Base-by-base conservation (phyloP, 2,329 filamentous ascomycete genomes). In the Plectosphaerella sp. region DNA sequence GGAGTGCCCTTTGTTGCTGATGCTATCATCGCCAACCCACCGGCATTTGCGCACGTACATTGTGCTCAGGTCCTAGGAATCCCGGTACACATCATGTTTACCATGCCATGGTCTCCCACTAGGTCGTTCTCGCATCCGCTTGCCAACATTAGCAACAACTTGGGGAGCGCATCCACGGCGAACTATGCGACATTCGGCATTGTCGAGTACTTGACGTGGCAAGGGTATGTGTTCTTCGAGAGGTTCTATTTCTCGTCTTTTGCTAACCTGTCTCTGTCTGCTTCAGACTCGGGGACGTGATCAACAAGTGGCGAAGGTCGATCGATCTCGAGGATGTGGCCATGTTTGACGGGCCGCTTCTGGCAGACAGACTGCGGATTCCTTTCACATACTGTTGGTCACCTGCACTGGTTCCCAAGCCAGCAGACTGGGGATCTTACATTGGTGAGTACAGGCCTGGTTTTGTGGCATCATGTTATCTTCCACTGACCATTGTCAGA, bases 321-420 rank as follows among this genome's bases (percentile, higher is more conserved):
- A 43, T 43, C 41, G 41, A 43, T 20, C 41, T 43, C 8, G 41
- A 43, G 18, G 41, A 43, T 9, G 16, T 43, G n/a, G 41, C 41
- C 41, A 43, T 43, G 41, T 43, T 43, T 50, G 88, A 84, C 72
- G 88, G 85, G 1, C 87, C 87, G 7, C 83, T 83, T 18, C 80
- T 91, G 69, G 69, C 88, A 1, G 80, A 82, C 49, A 80, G 85
- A 9, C 67, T 92, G 18, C 76, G 76, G 43, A 77, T 92, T 5
- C 88, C 88, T 0, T 86, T 86, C 54, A 90, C 88, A 0, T 93
- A 92, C 59, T 88, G 88, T 64, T 92, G 88, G 88, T 88, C 84
- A 0, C 83, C 84, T 0, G 76, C 83, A 7, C 66, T 88, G 14
- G 82, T 88, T 1, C 77, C 82, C 0, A 88, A 88, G 59, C 85